A percentile compares a stretch with the other conserved stretches of the same genome.
These are phyloP conservation scores for Aegilops sharonensis DNA, from an alignment of 176 grass and related monocot genomes.

Conservation along the genomic window DNA sequence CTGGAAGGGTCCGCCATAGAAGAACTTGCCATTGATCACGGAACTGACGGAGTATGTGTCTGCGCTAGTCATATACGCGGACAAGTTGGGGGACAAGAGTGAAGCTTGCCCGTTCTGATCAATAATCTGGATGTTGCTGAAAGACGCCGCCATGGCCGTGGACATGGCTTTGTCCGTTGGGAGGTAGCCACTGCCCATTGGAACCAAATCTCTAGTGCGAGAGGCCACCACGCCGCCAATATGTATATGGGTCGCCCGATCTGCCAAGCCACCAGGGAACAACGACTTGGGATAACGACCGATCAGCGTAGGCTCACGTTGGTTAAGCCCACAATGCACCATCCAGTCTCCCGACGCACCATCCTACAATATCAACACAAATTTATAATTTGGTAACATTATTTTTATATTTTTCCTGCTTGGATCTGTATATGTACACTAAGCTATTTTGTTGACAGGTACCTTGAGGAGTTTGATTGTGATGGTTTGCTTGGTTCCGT, in stretches of 20 bases:
- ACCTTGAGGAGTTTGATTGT: too few species aligned
- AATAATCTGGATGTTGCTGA: background rate
- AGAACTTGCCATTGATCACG: too few species aligned
- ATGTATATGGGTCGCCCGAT: background rate
- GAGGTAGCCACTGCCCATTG: background rate
- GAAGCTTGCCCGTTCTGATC: background rate
- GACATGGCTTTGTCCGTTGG: background rate
- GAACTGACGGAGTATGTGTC: background rate
- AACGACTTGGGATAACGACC: background rate
- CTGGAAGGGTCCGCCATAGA: too few species aligned
- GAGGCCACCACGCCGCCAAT: background rate
- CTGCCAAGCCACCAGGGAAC: background rate
- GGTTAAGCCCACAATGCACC: background rate
- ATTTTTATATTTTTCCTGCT: too few species aligned
- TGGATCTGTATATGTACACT: too few species aligned
- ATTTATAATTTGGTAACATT: too few species aligned
- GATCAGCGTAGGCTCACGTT: background rate
- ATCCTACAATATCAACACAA: background rate
- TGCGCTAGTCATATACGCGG: rapidly evolving
- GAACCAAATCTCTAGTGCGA: background rate
- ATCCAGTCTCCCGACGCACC: background rate
- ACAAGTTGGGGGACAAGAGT: background rate
- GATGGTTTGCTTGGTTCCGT: too few species aligned
- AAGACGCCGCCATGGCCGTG: background rate
- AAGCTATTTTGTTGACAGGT: too few species aligned